Evolutionary conservation across 768 basidiomycete genomes (phyloP).

Genomic region (Leccinum subgranulosum): DNA sequence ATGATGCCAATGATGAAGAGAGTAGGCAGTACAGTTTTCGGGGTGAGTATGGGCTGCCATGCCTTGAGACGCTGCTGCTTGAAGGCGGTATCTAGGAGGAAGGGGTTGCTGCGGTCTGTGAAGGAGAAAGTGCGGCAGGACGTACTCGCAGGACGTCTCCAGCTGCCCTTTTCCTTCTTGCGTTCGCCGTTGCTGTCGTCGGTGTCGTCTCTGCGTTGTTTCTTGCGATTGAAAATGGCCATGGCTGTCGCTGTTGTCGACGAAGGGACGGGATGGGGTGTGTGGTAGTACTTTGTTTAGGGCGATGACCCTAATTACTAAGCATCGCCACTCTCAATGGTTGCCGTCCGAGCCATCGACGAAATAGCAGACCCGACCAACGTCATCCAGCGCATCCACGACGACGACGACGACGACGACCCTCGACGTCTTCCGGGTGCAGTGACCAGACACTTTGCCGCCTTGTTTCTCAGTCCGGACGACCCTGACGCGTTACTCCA

Average conservation of each 20-base stretch:
- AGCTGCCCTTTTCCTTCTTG: constrained; percentile 83
- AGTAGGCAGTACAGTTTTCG: constrained; percentile 95
- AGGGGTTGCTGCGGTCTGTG: constrained; percentile 13
- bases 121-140: constrained; percentile 15
- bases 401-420: constrained; percentile 15
- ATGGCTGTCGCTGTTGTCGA: constrained; percentile 33
- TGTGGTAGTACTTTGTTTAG: constrained; percentile 3
- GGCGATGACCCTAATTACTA: constrained; percentile 9
- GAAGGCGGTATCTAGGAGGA: constrained; percentile 83
- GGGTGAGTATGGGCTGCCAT: constrained; percentile 99
- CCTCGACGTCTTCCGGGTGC: constrained; percentile 35
- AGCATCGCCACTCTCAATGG: constrained; percentile 39
- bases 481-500: constrained; percentile 28
- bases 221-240: constrained; percentile 60
- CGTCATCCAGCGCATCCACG: constrained; percentile 49
- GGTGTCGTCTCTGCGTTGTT: constrained; percentile 29
- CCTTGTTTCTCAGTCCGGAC: constrained; percentile 36
- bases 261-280: neutral
- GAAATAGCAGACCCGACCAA: constrained; percentile 48
- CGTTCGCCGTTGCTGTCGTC: constrained; percentile 45
- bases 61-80: constrained; percentile 99
- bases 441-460: constrained; percentile 47
- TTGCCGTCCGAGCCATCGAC: constrained; percentile 46
- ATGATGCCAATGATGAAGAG: constrained; percentile 92
- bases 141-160: constrained; percentile 80